Evolutionary conservation across 169 alveolate genomes (phyloP).

Genomic region (Plasmodium knowlesi): DNA sequence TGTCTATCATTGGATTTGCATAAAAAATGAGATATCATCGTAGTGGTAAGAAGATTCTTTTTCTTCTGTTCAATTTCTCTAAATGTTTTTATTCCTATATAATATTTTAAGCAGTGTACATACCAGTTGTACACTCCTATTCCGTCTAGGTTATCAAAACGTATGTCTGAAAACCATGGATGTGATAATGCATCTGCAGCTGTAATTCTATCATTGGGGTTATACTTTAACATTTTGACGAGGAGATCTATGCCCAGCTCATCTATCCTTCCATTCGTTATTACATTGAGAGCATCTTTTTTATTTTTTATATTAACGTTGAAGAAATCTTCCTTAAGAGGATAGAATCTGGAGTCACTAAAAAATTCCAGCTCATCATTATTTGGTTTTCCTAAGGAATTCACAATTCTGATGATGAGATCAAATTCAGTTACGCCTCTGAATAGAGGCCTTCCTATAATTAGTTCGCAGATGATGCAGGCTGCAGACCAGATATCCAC

Average conservation of each 20-base stretch:
- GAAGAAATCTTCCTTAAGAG: slow-evolving; percentile 82
- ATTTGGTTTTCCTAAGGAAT: slow-evolving; percentile 88
- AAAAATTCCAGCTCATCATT: slow-evolving; percentile 89
- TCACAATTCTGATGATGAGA: slow-evolving; percentile 85
- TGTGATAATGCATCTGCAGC: slow-evolving; percentile 96
- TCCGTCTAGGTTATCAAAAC: slow-evolving; percentile 85
- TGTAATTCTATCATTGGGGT: slow-evolving; percentile 95
- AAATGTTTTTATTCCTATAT: slow-evolving; percentile 83
- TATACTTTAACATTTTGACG: slow-evolving; percentile 91
- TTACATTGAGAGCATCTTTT: slow-evolving; percentile 80
- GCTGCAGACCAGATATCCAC: slow-evolving; percentile 93
- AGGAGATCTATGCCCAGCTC: slow-evolving; percentile 90
- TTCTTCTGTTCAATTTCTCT: slow-evolving; percentile 83
- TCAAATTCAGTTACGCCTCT: slow-evolving; percentile 91
- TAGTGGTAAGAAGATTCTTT: slow-evolving; percentile 82
- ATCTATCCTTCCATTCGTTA: slow-evolving; percentile 80
- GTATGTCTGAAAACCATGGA: slow-evolving; percentile 92
- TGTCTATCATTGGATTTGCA: slow-evolving; percentile 75
- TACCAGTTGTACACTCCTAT: slow-evolving; percentile 88
- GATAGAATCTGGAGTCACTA: slow-evolving; percentile 85
- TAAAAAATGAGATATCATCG: slow-evolving; percentile 85
- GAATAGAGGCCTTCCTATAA: slow-evolving; percentile 89
- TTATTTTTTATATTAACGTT: slow-evolving; percentile 74
- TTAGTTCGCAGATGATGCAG: slow-evolving; percentile 90
- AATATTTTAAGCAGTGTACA: slow-evolving; percentile 83